Percentiles rank a stretch among this genome's conserved stretches.
Conservation (phyloP, 148 eudicot genomes). For the Fagopyrum homotropicum region DNA sequence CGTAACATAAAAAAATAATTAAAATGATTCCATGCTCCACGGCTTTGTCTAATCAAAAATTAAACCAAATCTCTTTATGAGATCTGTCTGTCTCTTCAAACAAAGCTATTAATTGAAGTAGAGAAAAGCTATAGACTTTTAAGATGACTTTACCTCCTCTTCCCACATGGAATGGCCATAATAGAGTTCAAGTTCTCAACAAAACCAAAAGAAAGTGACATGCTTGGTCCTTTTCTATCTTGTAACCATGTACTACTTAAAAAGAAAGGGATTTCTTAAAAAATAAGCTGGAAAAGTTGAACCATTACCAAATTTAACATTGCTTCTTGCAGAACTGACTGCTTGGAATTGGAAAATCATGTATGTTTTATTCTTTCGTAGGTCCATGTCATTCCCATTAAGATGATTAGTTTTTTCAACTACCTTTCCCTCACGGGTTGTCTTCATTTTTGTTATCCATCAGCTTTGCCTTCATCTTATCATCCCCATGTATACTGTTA, state of each 20-base stretch:
- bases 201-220: background rate
- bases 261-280: background rate
- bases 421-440: background rate
- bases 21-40: conserved; percentile 5
- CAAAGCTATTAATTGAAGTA: conserved; percentile 1
- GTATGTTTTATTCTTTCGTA: background rate
- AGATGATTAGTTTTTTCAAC: background rate
- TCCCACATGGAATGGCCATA: conserved; percentile 10
- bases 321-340: background rate
- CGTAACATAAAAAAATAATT: background rate
- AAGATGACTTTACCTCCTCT: conserved; percentile 11
- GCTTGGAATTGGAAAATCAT: background rate
- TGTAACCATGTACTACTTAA: background rate
- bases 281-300: background rate
- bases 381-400: no score
- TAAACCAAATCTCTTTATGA: conserved; percentile 9
- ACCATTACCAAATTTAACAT: background rate
- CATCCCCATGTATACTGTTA: background rate
- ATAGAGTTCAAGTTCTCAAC: conserved; percentile 6
- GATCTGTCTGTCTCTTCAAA: conserved; percentile 6
- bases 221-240: background rate
- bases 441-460: background rate
- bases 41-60: conserved; percentile 10
- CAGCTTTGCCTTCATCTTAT: background rate
- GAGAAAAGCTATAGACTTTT: conserved; percentile 9